Evolutionary conservation across 352 stramenopile species (phyloP).

Genomic region (Phytophthora pluvialis): DNA sequence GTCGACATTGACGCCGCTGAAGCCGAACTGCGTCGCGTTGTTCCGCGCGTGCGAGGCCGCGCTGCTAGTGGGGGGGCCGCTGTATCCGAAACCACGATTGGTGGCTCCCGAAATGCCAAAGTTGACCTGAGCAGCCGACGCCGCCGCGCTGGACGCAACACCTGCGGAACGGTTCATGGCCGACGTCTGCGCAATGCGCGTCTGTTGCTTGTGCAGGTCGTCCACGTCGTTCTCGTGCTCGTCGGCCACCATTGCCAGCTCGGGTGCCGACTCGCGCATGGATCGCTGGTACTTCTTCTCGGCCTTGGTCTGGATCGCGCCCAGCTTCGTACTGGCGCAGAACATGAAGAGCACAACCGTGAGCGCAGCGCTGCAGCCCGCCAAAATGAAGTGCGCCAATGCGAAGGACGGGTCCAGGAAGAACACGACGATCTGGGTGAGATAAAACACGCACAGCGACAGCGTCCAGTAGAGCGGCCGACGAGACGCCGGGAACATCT

Average conservation of each 20-base stretch:
- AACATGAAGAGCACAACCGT: constrained; percentile 77
- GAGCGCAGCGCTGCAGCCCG: constrained; percentile 42
- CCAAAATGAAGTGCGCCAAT: constrained; percentile 63
- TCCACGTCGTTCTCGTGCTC: constrained; percentile 45
- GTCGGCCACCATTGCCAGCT: constrained; percentile 28
- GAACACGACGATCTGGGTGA: constrained; percentile 61
- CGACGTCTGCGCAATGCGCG: constrained; percentile 59
- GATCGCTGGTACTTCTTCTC: constrained; percentile 78
- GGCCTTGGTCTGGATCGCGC: constrained; percentile 85
- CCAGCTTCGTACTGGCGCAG: constrained; percentile 81
- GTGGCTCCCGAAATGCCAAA: constrained; percentile 28
- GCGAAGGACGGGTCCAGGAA: constrained; percentile 68
- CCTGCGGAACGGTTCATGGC: constrained; percentile 41
- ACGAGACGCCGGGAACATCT: constrained; percentile 80
- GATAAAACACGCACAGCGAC: constrained; percentile 74
- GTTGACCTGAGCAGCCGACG: constrained; percentile 29
- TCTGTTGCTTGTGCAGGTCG: constrained; percentile 60
- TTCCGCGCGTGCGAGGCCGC: constrained; percentile 31
- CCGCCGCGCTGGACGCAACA: constrained; percentile 26
- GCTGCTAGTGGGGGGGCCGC: constrained; percentile 23
- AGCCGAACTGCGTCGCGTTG: constrained; percentile 43
- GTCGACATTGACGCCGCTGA: constrained; percentile 28
- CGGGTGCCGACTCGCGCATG: constrained; percentile 44
- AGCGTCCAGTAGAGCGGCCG: constrained; percentile 71
- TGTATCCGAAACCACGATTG: constrained; percentile 14